Percentiles rank a stretch among this genome's conserved stretches.
These are phyloP conservation scores for Aegilops speltoides DNA, from an alignment of 176 grass and related monocot genomes.

Conservation along the genomic window DNA sequence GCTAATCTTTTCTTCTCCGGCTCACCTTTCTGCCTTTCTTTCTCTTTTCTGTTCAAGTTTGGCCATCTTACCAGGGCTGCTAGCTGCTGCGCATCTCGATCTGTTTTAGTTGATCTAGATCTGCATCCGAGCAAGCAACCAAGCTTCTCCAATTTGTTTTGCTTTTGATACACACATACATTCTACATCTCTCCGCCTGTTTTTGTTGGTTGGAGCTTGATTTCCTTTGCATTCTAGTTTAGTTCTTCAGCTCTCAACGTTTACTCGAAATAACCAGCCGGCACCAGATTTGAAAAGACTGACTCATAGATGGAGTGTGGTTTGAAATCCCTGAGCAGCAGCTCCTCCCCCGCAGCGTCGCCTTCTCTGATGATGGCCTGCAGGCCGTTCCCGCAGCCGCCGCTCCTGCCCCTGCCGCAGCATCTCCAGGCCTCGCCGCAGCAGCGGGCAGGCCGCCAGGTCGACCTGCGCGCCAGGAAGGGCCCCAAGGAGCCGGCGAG, in stretches of 20 bases:
- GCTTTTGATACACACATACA: neutral
- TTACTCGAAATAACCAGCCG: neutral
- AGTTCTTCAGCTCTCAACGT: neutral
- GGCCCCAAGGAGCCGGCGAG: constrained; percentile 6
- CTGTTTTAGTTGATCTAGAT: constrained; percentile 42
- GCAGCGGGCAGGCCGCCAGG: neutral
- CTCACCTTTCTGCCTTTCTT: neutral
- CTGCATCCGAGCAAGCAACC: neutral
- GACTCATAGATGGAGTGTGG: constrained; percentile 22
- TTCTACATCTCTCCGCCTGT: neutral
- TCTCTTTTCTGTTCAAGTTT: neutral
- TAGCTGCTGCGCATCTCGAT: neutral
- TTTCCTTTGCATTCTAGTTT: neutral
- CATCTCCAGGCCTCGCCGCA: constrained; percentile 6
- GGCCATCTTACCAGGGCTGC: neutral
- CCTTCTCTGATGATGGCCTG: constrained; percentile 9
- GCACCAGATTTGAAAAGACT: neutral
- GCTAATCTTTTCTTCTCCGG: too few species aligned
- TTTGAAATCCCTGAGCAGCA: constrained; percentile 34
- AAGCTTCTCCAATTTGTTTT: neutral
- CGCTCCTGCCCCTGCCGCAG: constrained; percentile 55
- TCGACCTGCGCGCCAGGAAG: constrained; percentile 23
- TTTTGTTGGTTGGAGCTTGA: neutral
- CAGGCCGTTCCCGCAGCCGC: constrained; percentile 22
- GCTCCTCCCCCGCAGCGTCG: neutral